phyloP scores from a whole-genome alignment of 805 yeast genomes.

The Kregervanrija delftensis region DNA sequence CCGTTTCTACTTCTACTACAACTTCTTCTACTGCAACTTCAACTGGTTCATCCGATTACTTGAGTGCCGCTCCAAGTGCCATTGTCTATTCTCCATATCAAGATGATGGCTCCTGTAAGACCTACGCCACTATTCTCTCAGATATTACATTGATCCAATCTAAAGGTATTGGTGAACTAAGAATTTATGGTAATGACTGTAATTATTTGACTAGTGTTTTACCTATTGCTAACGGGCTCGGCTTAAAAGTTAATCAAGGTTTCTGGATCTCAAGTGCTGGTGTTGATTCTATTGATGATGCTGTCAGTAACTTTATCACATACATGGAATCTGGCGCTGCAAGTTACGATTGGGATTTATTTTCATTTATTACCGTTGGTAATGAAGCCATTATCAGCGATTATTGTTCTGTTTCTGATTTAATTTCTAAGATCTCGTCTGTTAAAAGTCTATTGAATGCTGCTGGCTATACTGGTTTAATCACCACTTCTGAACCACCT shows the following conservation, averaged over 20 bases:
- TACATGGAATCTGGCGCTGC: conserved; percentile 31
- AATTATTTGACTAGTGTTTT: conserved; percentile 55
- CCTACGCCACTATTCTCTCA: conserved; percentile 38
- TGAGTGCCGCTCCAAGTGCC: conserved; percentile 39
- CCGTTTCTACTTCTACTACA: conserved; percentile 29
- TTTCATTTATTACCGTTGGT: conserved; percentile 75
- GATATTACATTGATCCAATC: conserved; percentile 55
- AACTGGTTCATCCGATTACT: conserved; percentile 24
- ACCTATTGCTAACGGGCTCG: conserved; percentile 52
- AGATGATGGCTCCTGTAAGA: conserved; percentile 62
- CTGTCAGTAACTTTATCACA: conserved; percentile 45
- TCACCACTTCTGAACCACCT: conserved; percentile 92
- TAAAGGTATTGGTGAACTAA: conserved; percentile 57
- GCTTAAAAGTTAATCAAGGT: conserved; percentile 77
- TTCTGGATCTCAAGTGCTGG: conserved; percentile 70
- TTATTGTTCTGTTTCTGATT: conserved; percentile 52
- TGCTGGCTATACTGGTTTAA: conserved; percentile 72
- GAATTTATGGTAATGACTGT: conserved; percentile 89
- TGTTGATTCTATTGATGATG: conserved; percentile 58
- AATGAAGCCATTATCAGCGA: conserved; percentile 77
- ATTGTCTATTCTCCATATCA: conserved; percentile 78
- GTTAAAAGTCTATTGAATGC: conserved; percentile 51
- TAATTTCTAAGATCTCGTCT: conserved; percentile 54
- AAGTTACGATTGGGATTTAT: conserved; percentile 61
- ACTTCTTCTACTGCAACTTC: conserved; percentile 24